These are phyloP conservation scores for Alternaria sp. DNA, from an alignment of 2,329 filamentous ascomycete genomes.

Conservation along the genomic window DNA sequence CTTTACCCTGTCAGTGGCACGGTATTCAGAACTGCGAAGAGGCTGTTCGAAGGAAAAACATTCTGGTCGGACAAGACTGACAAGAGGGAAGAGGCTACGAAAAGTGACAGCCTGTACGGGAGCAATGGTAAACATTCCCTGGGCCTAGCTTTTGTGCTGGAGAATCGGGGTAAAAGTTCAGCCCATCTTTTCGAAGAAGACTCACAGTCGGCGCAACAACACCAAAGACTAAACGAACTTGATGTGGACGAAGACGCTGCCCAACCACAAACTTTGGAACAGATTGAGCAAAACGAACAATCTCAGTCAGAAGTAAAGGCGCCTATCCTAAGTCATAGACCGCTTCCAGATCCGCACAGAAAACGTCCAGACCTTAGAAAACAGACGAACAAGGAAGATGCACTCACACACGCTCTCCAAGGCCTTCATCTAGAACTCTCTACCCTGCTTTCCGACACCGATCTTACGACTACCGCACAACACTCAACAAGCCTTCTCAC, in stretches of 20 bases:
- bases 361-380: conserved; percentile 7
- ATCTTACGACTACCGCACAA: neutral
- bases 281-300: conserved; percentile 8
- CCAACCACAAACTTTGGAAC: conserved; percentile 2
- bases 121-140: conserved; percentile 28
- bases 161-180: conserved; percentile 22
- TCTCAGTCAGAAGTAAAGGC: neutral
- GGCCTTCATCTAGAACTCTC: conserved; percentile 7
- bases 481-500: neutral
- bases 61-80: conserved; percentile 30
- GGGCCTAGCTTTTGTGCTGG: conserved; percentile 31
- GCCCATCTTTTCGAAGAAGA: conserved; percentile 19
- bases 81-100: neutral
- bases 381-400: neutral
- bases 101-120: conserved; percentile 6
- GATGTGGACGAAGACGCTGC: neutral
- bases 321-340: conserved; percentile 7
- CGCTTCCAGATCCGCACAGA: conserved; percentile 12
- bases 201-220: neutral
- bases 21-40: conserved; percentile 50
- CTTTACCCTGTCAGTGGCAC: conserved; percentile 36
- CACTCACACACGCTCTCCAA: conserved; percentile 6
- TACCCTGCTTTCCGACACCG: conserved; percentile 1
- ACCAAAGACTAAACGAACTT: neutral
- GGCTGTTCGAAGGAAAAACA: conserved; percentile 49